Evolutionary conservation across 257 asterid species (phyloP).

Genomic region (Primulina huaijiensis): DNA sequence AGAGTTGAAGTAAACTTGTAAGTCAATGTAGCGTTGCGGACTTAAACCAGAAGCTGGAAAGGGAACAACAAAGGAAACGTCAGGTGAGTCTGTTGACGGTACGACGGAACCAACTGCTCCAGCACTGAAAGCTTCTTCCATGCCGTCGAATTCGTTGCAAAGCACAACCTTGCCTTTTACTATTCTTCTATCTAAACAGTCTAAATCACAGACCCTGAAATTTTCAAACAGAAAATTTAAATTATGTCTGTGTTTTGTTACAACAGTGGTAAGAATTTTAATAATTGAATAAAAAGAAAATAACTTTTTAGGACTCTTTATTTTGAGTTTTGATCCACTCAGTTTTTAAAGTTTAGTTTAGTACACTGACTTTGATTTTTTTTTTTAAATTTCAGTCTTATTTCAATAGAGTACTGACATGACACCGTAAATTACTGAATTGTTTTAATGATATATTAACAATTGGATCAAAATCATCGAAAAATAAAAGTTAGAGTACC

Average conservation of each 20-base stretch:
- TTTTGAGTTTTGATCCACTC: too few species aligned
- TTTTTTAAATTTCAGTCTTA: too few species aligned
- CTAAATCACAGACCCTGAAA: neutral
- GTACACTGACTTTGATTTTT: too few species aligned
- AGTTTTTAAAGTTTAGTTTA: too few species aligned
- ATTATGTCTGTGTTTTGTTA: neutral
- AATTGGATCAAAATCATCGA: too few species aligned
- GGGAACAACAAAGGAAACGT: conserved; percentile 23
- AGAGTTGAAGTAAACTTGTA: neutral
- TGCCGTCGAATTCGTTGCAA: neutral
- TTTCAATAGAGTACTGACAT: too few species aligned
- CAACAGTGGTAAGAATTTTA: neutral
- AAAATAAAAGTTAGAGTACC: too few species aligned
- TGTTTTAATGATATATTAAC: too few species aligned
- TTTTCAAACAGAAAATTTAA: neutral
- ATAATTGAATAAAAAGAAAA: neutral
- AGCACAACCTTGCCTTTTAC: conserved; percentile 31
- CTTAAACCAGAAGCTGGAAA: conserved; percentile 24
- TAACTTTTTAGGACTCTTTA: too few species aligned
- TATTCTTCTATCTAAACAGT: conserved; percentile 21
- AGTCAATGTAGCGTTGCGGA: neutral
- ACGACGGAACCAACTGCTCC: conserved; percentile 19
- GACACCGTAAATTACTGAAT: too few species aligned
- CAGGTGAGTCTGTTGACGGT: neutral
- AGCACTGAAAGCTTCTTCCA: neutral